Evolutionary conservation across 768 basidiomycete genomes (phyloP), one percentile per base, ranked within the genome.

Genomic region (Epithele typhae): DNA sequence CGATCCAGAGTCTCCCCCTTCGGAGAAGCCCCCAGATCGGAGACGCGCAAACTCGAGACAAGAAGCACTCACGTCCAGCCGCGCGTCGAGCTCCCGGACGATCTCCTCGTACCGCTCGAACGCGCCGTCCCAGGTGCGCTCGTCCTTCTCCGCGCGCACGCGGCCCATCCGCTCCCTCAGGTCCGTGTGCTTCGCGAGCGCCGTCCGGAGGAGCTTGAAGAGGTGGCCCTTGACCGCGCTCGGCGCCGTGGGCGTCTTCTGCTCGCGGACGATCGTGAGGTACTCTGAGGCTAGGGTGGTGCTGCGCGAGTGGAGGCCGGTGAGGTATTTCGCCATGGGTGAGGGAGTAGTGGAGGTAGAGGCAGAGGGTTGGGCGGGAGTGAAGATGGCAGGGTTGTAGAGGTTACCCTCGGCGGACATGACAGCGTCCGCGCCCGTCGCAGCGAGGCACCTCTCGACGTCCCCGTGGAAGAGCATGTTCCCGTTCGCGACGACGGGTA

Each of bases 401-500:
- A 99, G 71, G 52, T 94, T 84, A 0, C 91, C 94, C 68, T 96
- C 96, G 1, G 94, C 96, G 35, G 82, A 84, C 93, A 97, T 96
- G 48, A 98, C 83, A 0, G 82, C 95, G 58, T 96, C 92, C 5
- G 82, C 86, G 12, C 92, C 91, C 0, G 96, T 99, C 40, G 79
- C 78, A 19, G 77, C 75, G 25, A 99, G 68, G 64, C 93, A 97
- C 10, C 72, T 69, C 41, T 76, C 73, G 38, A 97, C 78, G 64
- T 98, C 94, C n/a, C 80, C 75, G 36, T 85, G 77, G 63, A 84
- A 91, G 11, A 97, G 81, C 49, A 97, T 80, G 64, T 97, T 98
- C 23, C 96, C 96, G 64, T 99, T 99, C 0, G 95, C 94, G 62
- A 99, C 90, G 4, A 99, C 93, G 3, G 94, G 95, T 0, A 99